phyloP scores from a whole-genome alignment of 192 early-diverging fungal species.

The Coemansia interrupta region DNA sequence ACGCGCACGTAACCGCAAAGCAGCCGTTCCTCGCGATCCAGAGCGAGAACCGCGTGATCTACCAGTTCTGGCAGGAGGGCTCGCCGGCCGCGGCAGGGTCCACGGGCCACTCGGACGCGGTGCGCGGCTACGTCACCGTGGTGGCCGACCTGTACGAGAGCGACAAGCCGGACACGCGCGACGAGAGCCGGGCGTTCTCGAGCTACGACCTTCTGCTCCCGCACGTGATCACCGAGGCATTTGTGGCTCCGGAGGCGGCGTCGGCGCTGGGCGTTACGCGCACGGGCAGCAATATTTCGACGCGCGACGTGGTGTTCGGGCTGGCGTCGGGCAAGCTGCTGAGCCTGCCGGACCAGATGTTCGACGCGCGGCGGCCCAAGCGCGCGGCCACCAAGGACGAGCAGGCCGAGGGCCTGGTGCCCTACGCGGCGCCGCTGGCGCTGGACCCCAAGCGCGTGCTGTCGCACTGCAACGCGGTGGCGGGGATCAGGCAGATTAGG shows the following conservation, averaged over 20 bases:
- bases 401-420: constrained; percentile 82
- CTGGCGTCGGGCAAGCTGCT: constrained; percentile 43
- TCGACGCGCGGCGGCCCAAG: constrained; percentile 81
- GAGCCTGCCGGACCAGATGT: constrained; percentile 53
- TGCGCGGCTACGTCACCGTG: constrained; percentile 74
- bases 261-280: constrained; percentile 78
- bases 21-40: constrained; percentile 67
- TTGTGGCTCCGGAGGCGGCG: constrained; percentile 69
- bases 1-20: constrained; percentile 38
- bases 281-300: constrained; percentile 82
- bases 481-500: constrained; percentile 63
- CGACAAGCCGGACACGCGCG: constrained; percentile 61
- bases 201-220: constrained; percentile 70
- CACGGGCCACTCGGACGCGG: constrained; percentile 13
- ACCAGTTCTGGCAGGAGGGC: constrained; percentile 85
- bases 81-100: constrained; percentile 20
- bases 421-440: constrained; percentile 67
- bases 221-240: constrained; percentile 70
- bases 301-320: constrained; percentile 74
- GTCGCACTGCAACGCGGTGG: constrained; percentile 65
- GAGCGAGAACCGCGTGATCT: constrained; percentile 85
- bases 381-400: constrained; percentile 68
- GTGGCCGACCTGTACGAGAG: constrained; percentile 88
- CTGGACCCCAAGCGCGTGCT: constrained; percentile 76
- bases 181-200: constrained; percentile 70